Evolutionary conservation across 495 filamentous ascomycete species (phyloP), one percentile per base, ranked within the genome.

Genomic region (Diplogelasinospora grovesii): DNA sequence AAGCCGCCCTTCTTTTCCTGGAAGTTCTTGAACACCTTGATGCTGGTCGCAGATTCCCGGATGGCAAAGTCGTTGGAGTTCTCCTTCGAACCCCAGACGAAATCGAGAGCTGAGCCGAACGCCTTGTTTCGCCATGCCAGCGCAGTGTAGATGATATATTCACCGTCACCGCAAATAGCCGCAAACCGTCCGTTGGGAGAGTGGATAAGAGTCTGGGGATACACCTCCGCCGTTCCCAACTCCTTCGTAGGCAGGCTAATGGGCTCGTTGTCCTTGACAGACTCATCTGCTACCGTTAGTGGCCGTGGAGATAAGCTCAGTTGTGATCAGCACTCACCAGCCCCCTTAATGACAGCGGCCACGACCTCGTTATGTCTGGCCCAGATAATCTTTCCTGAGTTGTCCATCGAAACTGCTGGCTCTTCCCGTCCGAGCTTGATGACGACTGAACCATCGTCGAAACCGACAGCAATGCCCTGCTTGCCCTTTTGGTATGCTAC

Each of bases 11-110:
- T 70, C 58, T 90, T 89, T 57, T 97, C 90, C 53, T 95, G 86
- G 66, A 99, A 97, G 60, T 97, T 97, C 61, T 88, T 87, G 73
- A 88, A 97, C 20, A 96, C 81, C 70, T 94, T 95, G 52, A 99
- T 86, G 56, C 85, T 95, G 16, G 86, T 92, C 5, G 83, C 60
- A 8, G 88, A 95, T 61, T 97, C 92, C 13, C 92, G 80, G 50
- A 99, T 97, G 27, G 92, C 92, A 50, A 92, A 97, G 54, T 99
- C 93, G 60, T 95, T 97, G 60, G 87, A 94, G 67, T 97, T 94
- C 31, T 96, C 93, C 63, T 95, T 96, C 14, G 86, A 85, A 2
- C 86, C 93, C 92, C 92, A 99, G 10, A 85, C 88, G 57, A 99
- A 99, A 61, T 99, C 92, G 24, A 96, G 69, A 8, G 89, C 92